Conservation (phyloP, 768 basidiomycete species). For the Asterophora parasitica region DNA sequence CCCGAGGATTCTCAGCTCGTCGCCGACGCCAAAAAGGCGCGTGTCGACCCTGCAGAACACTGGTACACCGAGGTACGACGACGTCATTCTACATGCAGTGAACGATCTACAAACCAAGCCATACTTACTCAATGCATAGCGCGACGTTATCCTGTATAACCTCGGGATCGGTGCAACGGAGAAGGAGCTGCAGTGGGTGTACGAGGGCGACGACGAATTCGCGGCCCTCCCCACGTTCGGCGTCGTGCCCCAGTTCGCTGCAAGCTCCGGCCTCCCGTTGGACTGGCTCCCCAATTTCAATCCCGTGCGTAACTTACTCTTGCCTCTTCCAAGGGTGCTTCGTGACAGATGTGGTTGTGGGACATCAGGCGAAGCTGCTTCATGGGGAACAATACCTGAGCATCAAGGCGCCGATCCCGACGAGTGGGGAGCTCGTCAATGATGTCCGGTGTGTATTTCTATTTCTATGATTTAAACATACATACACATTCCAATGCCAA, state of each 20-base stretch:
- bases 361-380: slow-evolving; percentile 78
- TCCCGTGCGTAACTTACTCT: slow-evolving; percentile 43
- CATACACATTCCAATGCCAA: background rate
- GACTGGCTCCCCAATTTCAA: slow-evolving; percentile 96
- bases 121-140: slow-evolving; percentile 26
- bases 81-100: background rate
- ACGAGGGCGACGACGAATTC: slow-evolving; percentile 86
- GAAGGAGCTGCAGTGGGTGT: slow-evolving; percentile 88
- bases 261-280: slow-evolving; percentile 59
- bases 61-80: slow-evolving; percentile 62
- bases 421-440: slow-evolving; percentile 73
- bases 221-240: slow-evolving; percentile 89
- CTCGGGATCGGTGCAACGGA: slow-evolving; percentile 92
- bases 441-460: slow-evolving; percentile 56
- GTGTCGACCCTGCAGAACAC: slow-evolving; percentile 53
- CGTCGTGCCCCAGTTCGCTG: slow-evolving; percentile 85
- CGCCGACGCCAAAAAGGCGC: slow-evolving; percentile 68
- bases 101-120: no score
- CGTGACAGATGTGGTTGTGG: background rate
- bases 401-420: slow-evolving; percentile 84
- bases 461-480: no score
- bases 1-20: slow-evolving; percentile 81
- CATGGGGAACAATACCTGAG: slow-evolving; percentile 96
- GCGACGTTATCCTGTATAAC: slow-evolving; percentile 93
- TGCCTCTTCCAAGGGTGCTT: no score